Percentiles rank a stretch among this genome's conserved stretches.
phyloP scores from a whole-genome alignment of 371 early-diverging fungal species.

The Nematocida sp. region DNA sequence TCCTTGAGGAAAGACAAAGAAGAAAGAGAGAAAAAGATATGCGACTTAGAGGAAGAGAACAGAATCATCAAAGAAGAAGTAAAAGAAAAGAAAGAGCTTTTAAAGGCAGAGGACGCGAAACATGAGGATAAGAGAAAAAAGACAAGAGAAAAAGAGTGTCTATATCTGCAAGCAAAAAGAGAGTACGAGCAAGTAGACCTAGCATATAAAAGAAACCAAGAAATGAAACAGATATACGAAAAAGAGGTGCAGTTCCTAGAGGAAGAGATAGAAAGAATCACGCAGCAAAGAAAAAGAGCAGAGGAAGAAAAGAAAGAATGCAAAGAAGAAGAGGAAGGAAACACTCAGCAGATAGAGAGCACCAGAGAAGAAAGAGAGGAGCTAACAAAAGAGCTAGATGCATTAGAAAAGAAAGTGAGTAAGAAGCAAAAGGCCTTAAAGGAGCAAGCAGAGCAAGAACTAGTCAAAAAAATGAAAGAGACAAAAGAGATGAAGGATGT shows the following conservation, averaged over 20 bases:
- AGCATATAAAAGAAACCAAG: constrained; percentile 74
- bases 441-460: constrained; percentile 6
- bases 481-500: constrained; percentile 8
- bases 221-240: constrained; percentile 75
- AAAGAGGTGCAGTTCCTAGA: constrained; percentile 27
- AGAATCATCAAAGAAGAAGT: constrained; percentile 6
- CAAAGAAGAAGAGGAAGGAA: too few relatives aligned
- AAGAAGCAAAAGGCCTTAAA: too few relatives aligned
- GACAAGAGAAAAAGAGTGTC: neutral
- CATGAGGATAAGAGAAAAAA: constrained; percentile 16
- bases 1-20: too few relatives aligned
- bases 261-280: constrained; percentile 4
- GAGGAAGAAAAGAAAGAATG: constrained; percentile 13
- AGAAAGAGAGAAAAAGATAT: neutral
- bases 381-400: too few relatives aligned
- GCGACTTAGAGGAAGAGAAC: neutral
- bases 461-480: constrained; percentile 1
- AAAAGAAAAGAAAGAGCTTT: neutral
- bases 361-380: too few relatives aligned
- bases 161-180: constrained; percentile 7
- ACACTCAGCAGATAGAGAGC: too few relatives aligned
- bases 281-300: constrained; percentile 1
- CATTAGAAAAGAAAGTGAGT: too few relatives aligned
- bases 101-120: constrained; percentile 59
- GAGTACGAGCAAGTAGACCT: constrained; percentile 50